phyloP scores from a whole-genome alignment of 768 basidiomycete species.

The Naematelia encephala region DNA sequence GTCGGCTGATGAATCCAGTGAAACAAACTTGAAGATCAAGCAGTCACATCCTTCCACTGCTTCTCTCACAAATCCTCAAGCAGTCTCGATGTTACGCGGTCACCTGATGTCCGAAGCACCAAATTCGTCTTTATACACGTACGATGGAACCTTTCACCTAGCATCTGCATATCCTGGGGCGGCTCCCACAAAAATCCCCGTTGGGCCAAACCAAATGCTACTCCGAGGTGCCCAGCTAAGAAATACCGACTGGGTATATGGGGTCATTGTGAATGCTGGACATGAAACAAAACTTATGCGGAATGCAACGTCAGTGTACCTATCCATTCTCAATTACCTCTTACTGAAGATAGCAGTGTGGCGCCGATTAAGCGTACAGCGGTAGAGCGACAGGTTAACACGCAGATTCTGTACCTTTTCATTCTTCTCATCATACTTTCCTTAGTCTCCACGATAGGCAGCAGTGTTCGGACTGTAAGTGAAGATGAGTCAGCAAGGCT shows the following conservation, averaged over 20 bases:
- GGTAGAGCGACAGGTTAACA: conserved; percentile 92
- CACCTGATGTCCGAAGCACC: conserved; percentile 91
- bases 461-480: conserved; percentile 74
- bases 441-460: conserved; percentile 85
- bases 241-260: conserved; percentile 96
- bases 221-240: conserved; percentile 91
- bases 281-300: conserved; percentile 99
- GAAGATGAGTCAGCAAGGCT: background rate
- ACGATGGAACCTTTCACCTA: conserved; percentile 61
- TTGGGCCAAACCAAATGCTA: conserved; percentile 92
- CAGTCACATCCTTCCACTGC: conserved; percentile 83
- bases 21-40: conserved; percentile 99
- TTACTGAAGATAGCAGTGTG: conserved; percentile 58
- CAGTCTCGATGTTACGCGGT: conserved; percentile 70
- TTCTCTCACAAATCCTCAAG: conserved; percentile 69
- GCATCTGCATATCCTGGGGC: conserved; percentile 57
- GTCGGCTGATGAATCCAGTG: conserved; percentile 55
- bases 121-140: conserved; percentile 96
- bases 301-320: conserved; percentile 79
- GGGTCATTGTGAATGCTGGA: conserved; percentile 87
- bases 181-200: conserved; percentile 72
- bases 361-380: conserved; percentile 96
- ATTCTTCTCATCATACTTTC: conserved; percentile 80
- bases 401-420: conserved; percentile 94
- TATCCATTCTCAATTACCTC: conserved; percentile 1